Base-by-base conservation (phyloP, 2,329 filamentous ascomycete genomes). In the Exserohilum turcica region DNA sequence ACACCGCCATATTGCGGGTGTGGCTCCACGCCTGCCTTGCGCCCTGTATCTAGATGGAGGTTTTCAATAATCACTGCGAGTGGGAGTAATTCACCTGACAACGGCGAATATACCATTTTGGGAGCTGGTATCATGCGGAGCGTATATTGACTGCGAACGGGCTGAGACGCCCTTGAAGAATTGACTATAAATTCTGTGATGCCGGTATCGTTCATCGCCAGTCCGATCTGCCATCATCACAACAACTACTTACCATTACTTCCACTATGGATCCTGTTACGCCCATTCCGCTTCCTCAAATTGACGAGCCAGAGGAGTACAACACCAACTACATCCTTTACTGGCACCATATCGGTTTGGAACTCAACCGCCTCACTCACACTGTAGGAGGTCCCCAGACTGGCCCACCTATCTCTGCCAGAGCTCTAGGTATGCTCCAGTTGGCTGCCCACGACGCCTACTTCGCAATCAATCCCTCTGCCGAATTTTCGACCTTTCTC, bases 401-500 rank as follows among this genome's bases (percentile, higher is more conserved):
- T n/a, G 58, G 58, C 3, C 58, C 58, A 13, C 52, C 52, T 6
- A 43, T 60, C 38, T 56, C 55, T 5, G 48, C 56, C 28, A 52
- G 55, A 46, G 48, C 55, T 32, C 48, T 64, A 28, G 62, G 61
- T 13, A 67, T 67, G 48, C 43, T 67, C 3, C 64, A 68, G 28
- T 44, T 68, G 16, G 63, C 64, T 15, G 52, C 65, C 15, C 59
- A 68, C 27, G 65, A 68, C 48, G 63, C 61, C 18, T 68, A 67
- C 57, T 68, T 68, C 32, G 52, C 61, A 21, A 61, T 68, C 42
- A 47, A 54, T 2, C 57, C 63, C 7, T 52, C 57, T 13, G 5
- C 40, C 9, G 40, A 33, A 21, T 55, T 60, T 36, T n/a, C 35
- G 1, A 66, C 63, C 8, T 66, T 65, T 38, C 40, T 66, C 15